Base-by-base conservation (phyloP, 768 basidiomycete species). In the Butyriboletus loyo region DNA sequence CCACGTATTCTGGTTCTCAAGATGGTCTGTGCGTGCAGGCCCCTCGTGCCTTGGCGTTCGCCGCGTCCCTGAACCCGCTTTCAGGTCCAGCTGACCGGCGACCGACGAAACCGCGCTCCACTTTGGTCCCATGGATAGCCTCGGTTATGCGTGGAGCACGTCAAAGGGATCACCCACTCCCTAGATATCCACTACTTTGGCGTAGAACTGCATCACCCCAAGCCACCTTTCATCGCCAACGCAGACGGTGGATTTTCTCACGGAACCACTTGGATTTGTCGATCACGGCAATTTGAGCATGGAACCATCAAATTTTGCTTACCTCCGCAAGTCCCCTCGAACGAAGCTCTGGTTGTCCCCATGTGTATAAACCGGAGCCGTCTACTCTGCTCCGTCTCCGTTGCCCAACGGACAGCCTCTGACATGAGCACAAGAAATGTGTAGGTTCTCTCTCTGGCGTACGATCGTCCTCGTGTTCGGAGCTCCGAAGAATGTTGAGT, bases 401-500 rank as follows among this genome's bases (percentile, higher is more conserved):
- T 71, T 98, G 25, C 77, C 98, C 32, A 79, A 84, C n/a, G 97
- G 97, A 0, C 93, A 97, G 64, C 95, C 96, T 2, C 77, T 98
- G 40, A 76, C 75, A 0, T 78, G 89, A 1, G 95, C 91, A 1
- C 90, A 97, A 68, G 95, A 99, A 74, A 92, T 98, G 89, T 97
- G 97, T 30, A 96, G 95, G 1, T 99, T 99, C 73, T 88, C 85
- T 62, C 76, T 98, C 4, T 95, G 95, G 5, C 92, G 89, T 70
- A 98, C 96, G 6, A 91, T 98, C 63, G 96, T 99, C 19, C 78
- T 98, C 42, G 92, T 98, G 1, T 97, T 98, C 63, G 97, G 98
- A 72, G 97, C 95, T 0, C 96, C 97, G 0, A 73, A 77, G 48
- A 73, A 83, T 32, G 98, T 95, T 66, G 80, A 83, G 68, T 97